Evolutionary conservation across 1,139 yeast species (phyloP).

Genomic region (Hansenula lynferdii): DNA sequence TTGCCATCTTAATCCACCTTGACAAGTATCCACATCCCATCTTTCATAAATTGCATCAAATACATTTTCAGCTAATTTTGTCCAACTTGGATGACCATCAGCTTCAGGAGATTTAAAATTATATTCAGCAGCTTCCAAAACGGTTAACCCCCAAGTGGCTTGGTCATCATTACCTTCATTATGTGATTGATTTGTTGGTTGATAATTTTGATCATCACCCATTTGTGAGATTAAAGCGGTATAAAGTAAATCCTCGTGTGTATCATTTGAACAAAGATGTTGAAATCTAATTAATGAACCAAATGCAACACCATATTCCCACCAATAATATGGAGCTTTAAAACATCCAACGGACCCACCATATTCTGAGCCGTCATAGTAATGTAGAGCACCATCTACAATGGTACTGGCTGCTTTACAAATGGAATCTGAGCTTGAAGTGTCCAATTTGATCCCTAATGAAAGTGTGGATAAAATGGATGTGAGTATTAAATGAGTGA

Average conservation of each 20-base stretch:
- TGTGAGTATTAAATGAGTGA: background rate
- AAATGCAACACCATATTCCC: constrained; percentile 92
- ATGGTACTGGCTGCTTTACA: constrained; percentile 51
- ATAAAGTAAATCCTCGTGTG: constrained; percentile 50
- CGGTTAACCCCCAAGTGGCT: constrained; percentile 87
- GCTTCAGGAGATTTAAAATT: constrained; percentile 16
- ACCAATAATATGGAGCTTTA: constrained; percentile 79
- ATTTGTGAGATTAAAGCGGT: constrained; percentile 59
- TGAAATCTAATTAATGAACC: constrained; percentile 71
- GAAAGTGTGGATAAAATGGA: background rate
- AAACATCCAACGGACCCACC: constrained; percentile 77
- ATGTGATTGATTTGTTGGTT: constrained; percentile 70
- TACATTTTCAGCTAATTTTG: constrained; percentile 66
- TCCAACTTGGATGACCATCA: constrained; percentile 51
- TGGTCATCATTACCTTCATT: constrained; percentile 93
- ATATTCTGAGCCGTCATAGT: constrained; percentile 53
- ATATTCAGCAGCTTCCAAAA: constrained; percentile 74
- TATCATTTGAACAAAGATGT: constrained; percentile 56
- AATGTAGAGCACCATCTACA: constrained; percentile 63
- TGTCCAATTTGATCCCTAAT: constrained; percentile 16
- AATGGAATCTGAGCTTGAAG: constrained; percentile 24
- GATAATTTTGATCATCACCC: constrained; percentile 63
- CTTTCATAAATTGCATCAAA: constrained; percentile 71
- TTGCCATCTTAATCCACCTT: constrained; percentile 87
- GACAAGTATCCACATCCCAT: constrained; percentile 64